phyloP scores from a whole-genome alignment of 2,329 filamentous ascomycete species.

The Cordyceps pruinosa region DNA sequence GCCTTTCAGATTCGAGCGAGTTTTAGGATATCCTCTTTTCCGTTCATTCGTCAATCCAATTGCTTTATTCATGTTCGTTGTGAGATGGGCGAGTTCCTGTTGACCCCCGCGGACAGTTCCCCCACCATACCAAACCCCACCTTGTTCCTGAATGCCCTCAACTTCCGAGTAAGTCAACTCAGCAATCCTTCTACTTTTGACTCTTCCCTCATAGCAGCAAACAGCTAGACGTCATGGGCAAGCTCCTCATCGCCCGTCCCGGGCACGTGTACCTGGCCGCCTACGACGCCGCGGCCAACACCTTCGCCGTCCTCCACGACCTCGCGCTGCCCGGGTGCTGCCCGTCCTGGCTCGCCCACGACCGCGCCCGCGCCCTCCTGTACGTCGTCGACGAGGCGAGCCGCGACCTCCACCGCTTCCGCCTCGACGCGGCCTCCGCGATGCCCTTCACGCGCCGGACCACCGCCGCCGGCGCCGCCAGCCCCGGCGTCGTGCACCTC shows the following conservation, averaged over 20 bases:
- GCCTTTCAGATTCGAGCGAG: conserved; percentile 13
- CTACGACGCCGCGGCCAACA: conserved; percentile 30
- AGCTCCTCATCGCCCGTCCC: conserved; percentile 35
- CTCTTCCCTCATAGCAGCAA: too few relatives aligned
- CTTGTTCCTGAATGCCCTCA: neutral
- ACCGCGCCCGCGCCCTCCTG: conserved; percentile 28
- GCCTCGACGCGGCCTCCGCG: conserved; percentile 27
- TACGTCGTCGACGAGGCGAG: conserved; percentile 44
- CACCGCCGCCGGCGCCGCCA: conserved; percentile 27
- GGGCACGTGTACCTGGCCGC: conserved; percentile 34
- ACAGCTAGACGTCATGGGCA: conserved; percentile 8
- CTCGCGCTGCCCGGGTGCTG: conserved; percentile 26
- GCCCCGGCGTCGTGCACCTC: conserved; percentile 40
- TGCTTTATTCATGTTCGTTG: too few relatives aligned
- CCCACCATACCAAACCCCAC: neutral
- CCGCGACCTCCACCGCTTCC: conserved; percentile 32
- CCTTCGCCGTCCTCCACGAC: conserved; percentile 31
- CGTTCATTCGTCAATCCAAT: neutral
- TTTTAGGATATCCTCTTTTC: neutral
- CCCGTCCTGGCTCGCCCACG: conserved; percentile 41
- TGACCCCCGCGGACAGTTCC: neutral
- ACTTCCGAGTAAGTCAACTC: neutral
- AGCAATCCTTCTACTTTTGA: neutral
- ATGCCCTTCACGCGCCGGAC: conserved; percentile 20
- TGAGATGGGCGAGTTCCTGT: too few relatives aligned